Base-by-base conservation (phyloP, 2,329 filamentous ascomycete genomes). In the Sporothrix variecibatus region DNA sequence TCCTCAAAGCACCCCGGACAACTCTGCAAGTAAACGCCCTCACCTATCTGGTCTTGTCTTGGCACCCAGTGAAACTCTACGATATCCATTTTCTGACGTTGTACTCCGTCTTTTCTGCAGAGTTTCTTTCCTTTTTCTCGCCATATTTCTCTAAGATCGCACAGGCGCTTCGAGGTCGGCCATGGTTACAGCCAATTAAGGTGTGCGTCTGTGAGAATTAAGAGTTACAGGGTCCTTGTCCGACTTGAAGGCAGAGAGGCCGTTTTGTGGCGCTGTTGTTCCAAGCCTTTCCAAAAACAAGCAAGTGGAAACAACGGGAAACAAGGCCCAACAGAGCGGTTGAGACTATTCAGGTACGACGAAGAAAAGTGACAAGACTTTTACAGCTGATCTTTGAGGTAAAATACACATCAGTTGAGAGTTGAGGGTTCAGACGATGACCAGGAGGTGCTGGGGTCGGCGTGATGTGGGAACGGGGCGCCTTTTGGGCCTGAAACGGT, bases 221-320 rank as follows among this genome's bases (percentile, higher is more conserved):
- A 8, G 46, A 40, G 17, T 31, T 77, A 78, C 76, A 77, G 9
- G 60, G 51, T n/a, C 38, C 65, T 17, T 46, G 65, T n/a, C 46
- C 31, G 38, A 38, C 58, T n/a, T 46, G 62, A 40, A 46, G 62
- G 34, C 34, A 40, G 6, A 40, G 58, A 31, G 7, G 28, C 58
- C 58, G 17, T 51, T 70, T 40, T 56, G 43, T 70, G 31, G 20
- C 9, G 51, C 34, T 71, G 69, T n/a, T 49, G 62, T 67, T 67
- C 46, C 46, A 72, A 67, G 71, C 71, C 60, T 72, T 73, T 51
- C 72, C 65, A 62, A 64, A 73, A 73, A 31, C 64, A 70, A 26
- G 15, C 26, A 71, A 71, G 71, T 71, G 46, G 67, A 75, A 75
- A 73, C 62, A 72, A 26, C 34, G 23, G 62, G 43, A 51, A 62